Conservation (phyloP, 306 rosid species). For the Mimosa pudica region DNA sequence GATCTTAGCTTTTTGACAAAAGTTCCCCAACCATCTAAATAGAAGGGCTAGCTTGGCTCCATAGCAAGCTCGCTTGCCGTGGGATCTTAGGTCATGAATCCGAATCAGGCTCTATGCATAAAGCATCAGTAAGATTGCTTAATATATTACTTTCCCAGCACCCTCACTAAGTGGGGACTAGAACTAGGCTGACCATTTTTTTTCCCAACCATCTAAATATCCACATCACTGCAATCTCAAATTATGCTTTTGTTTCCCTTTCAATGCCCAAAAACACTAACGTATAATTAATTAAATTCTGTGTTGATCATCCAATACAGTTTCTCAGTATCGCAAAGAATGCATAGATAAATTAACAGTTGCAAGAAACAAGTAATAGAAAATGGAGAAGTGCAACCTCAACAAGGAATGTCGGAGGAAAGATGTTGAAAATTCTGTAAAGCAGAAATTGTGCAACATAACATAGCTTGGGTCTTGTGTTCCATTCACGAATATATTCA, state of each 20-base stretch:
- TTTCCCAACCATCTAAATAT: background rate
- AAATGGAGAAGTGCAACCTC: conserved; percentile 49
- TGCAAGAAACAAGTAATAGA: background rate
- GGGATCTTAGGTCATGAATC: no score
- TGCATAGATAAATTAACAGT: conserved; percentile 7
- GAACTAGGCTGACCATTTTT: background rate
- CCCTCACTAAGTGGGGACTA: no score
- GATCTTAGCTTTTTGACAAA: background rate
- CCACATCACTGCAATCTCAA: background rate
- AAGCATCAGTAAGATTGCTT: no score
- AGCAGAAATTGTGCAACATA: conserved; percentile 87
- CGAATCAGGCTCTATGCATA: no score
- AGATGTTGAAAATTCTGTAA: conserved; percentile 68
- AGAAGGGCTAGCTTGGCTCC: no score
- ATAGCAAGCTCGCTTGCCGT: no score
- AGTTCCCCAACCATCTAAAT: no score
- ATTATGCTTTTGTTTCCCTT: background rate
- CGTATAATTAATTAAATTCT: background rate
- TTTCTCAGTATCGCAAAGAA: background rate
- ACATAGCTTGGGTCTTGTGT: conserved; percentile 84
- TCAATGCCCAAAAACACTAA: background rate
- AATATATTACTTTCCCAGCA: no score
- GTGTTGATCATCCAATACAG: background rate
- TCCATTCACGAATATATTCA: conserved; percentile 86
- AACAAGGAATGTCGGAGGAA: conserved; percentile 69